A percentile compares a stretch with the other conserved stretches of the same genome.
Conservation (phyloP, 2,329 filamentous ascomycete genomes). For the Xylariaceae sp. region DNA sequence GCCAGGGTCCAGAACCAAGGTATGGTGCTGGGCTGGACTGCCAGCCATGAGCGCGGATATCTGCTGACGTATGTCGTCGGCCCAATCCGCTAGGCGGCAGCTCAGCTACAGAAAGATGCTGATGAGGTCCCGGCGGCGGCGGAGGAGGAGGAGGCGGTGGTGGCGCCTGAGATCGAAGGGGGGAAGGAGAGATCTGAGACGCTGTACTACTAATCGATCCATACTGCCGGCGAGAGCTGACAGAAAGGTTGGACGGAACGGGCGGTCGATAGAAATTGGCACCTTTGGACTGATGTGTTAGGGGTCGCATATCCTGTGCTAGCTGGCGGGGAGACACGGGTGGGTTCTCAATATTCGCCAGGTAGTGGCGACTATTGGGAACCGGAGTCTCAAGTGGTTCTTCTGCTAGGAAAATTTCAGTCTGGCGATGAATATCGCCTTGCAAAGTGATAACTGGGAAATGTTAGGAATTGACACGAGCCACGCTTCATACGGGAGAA, state of each 20-base stretch:
- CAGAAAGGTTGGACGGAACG: conserved; percentile 74
- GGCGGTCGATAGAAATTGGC: conserved; percentile 67
- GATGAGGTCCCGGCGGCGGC: conserved; percentile 56
- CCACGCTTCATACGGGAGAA: conserved; percentile 18
- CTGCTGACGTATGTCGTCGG: conserved; percentile 87
- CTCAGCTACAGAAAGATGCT: conserved; percentile 53
- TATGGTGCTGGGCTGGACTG: conserved; percentile 53
- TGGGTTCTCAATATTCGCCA: conserved; percentile 63
- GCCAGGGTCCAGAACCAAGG: conserved; percentile 58
- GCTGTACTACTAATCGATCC: conserved; percentile 72
- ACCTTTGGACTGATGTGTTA: conserved; percentile 52
- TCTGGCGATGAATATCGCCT: conserved; percentile 56
- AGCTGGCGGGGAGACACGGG: conserved; percentile 85
- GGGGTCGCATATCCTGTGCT: conserved; percentile 68
- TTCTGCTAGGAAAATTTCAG: conserved; percentile 53
- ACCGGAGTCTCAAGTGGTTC: conserved; percentile 63
- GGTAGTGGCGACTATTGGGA: conserved; percentile 60
- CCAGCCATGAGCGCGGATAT: conserved; percentile 87
- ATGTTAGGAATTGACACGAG: conserved; percentile 17
- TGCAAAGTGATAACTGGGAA: conserved; percentile 52
- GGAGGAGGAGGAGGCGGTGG: conserved; percentile 55
- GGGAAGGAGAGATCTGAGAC: conserved; percentile 66
- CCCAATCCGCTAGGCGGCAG: conserved; percentile 64
- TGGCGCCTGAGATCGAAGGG: conserved; percentile 61
- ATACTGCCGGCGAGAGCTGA: conserved; percentile 71